A percentile compares a stretch with the other conserved stretches of the same genome.
Evolutionary conservation across 2,329 filamentous ascomycete genomes (phyloP).

Genomic region (Zymoseptoria ardabiliae): DNA sequence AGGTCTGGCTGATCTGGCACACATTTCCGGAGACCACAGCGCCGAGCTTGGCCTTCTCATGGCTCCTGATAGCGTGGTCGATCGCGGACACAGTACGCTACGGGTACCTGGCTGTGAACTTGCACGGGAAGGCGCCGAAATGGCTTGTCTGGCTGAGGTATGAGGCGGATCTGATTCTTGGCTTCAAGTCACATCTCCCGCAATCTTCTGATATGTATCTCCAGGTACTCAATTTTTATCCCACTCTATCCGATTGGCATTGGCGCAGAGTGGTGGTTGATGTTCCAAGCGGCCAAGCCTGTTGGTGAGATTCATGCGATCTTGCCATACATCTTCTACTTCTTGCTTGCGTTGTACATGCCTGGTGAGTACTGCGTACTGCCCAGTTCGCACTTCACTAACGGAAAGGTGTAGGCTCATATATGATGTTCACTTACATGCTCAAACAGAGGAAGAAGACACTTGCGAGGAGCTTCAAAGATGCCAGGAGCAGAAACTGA

Average conservation of each 20-base stretch:
- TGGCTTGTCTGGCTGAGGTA: conserved; percentile 6
- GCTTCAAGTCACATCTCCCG: background rate
- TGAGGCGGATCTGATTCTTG: background rate
- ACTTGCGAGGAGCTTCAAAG: background rate
- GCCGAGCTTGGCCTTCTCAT: background rate
- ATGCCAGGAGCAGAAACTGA: background rate
- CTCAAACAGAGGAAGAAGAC: conserved; percentile 6
- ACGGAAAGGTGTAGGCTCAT: background rate
- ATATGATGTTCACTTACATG: conserved; percentile 9
- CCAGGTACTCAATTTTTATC: conserved; percentile 1
- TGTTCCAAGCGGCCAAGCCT: conserved; percentile 1
- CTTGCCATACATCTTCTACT: conserved; percentile 5
- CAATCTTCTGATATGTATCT: background rate
- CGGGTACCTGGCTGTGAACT: conserved; percentile 2
- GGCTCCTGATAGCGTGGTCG: conserved; percentile 3
- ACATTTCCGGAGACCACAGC: conserved; percentile 3
- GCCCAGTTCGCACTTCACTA: background rate
- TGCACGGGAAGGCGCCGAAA: conserved; percentile 3
- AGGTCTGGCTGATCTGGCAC: conserved; percentile 8
- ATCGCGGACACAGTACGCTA: conserved; percentile 5
- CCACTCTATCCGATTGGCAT: conserved; percentile 6
- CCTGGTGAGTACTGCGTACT: conserved; percentile 2
- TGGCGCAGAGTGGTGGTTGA: conserved; percentile 9
- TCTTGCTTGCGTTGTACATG: conserved; percentile 4
- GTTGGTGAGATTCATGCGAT: background rate